Evolutionary conservation across 1,284 basidiomycete genomes (phyloP), one percentile per base, ranked within the genome.

Genomic region (Paramarasmius palmivorus): DNA sequence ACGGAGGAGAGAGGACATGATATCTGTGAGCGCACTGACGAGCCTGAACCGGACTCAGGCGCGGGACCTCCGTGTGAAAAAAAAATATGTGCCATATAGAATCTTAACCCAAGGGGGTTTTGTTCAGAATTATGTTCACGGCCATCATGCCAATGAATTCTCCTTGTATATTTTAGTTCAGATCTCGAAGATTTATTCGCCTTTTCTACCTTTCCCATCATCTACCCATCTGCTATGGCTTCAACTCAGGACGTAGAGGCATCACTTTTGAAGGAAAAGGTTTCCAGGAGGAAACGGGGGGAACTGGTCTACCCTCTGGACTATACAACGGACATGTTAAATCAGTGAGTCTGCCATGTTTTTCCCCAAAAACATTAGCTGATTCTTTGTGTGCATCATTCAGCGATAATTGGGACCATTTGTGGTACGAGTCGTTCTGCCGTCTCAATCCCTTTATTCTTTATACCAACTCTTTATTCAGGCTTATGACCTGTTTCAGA

Each of bases 241-340:
- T 63, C 56, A n/a, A 59, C 58, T 36, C 54, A 72, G 62, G 77
- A 82, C 58, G 73, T 81, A 36, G 69, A 81, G 62, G 72, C 71
- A 41, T 63, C 71, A 49, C 71, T 80, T 19, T 62, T 78, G 55
- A 70, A 69, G 53, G 69, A 72, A 53, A 70, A 72, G 35, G 66
- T 66, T 34, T 69, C 69, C 50, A 72, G 74, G 51, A 75, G 83
- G 34, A 70, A 71, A 34, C 61, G 65, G 17, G 81, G 79, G 26
- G 73, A 77, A 14, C 66, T 79, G 19, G 73, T 77, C 3, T 86
- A 84, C 54, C 86, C 85, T 1, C 69, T 84, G 48, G 64, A 71
- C 2, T 80, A 79, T 58, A 70, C 73, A 6, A 74, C 67, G 19
- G 73, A 77, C 53, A 72, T 81, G 52, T 70, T 77, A 29, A 72